phyloP scores from a whole-genome alignment of 768 basidiomycete species.

The Rhizopogon roseolus region DNA sequence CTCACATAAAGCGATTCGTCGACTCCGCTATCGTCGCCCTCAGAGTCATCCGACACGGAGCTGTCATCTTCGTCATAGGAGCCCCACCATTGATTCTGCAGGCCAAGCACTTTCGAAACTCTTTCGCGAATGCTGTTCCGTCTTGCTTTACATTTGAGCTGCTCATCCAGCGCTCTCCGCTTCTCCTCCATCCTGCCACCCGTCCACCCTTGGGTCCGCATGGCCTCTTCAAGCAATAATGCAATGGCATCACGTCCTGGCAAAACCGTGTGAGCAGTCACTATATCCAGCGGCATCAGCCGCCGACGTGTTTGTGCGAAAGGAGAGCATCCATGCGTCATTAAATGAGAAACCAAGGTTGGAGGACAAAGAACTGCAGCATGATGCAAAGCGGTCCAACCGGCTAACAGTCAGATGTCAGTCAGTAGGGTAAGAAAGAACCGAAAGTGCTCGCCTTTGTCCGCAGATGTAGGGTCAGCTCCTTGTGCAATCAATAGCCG shows the following conservation, averaged over 20 bases:
- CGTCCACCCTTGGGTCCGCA: slow-evolving; percentile 81
- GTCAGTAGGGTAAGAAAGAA: background rate
- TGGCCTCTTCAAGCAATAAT: slow-evolving; percentile 82
- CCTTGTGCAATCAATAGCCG: slow-evolving; percentile 76
- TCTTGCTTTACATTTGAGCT: slow-evolving; percentile 46
- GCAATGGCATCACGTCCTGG: slow-evolving; percentile 84
- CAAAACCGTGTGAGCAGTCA: slow-evolving; percentile 76
- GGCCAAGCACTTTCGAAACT: slow-evolving; percentile 51
- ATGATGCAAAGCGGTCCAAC: slow-evolving; percentile 95
- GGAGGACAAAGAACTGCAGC: slow-evolving; percentile 86
- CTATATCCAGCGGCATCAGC: slow-evolving; percentile 84
- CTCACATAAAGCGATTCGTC: slow-evolving; percentile 47
- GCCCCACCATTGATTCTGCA: slow-evolving; percentile 66
- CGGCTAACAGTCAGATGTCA: slow-evolving; percentile 44
- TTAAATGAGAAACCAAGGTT: slow-evolving; percentile 85
- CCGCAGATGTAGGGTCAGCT: slow-evolving; percentile 54
- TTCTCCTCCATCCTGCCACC: slow-evolving; percentile 72
- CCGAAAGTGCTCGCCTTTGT: slow-evolving; percentile 49
- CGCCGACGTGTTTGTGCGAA: slow-evolving; percentile 72
- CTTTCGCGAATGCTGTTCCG: slow-evolving; percentile 54
- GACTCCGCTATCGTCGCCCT: slow-evolving; percentile 47
- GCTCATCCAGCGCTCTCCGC: slow-evolving; percentile 55
- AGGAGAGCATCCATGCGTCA: slow-evolving; percentile 89
- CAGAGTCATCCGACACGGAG: slow-evolving; percentile 38
- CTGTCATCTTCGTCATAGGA: slow-evolving; percentile 39